phyloP scores from a whole-genome alignment of 2,329 filamentous ascomycete species.

The Ophiostoma quercus region DNA sequence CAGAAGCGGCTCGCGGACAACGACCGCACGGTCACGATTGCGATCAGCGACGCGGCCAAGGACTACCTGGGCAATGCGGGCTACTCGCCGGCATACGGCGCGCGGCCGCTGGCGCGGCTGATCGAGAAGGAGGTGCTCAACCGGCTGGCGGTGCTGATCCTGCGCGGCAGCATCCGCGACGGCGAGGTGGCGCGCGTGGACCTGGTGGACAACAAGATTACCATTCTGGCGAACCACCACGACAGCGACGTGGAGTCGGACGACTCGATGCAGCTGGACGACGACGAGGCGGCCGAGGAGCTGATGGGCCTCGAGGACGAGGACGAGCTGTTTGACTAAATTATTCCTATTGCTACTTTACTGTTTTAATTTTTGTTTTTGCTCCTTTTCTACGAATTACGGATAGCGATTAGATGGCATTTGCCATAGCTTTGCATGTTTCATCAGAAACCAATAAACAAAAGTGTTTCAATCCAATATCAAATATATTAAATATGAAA shows the following conservation, averaged over 20 bases:
- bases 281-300: constrained; percentile 68
- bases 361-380: neutral
- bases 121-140: constrained; percentile 98
- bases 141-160: constrained; percentile 81
- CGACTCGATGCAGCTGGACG: constrained; percentile 63
- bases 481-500: neutral
- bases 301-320: constrained; percentile 57
- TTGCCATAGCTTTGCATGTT: neutral
- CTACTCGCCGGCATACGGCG: constrained; percentile 93
- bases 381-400: neutral
- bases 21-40: constrained; percentile 75
- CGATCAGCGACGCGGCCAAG: constrained; percentile 78
- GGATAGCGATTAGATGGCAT: neutral
- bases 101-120: constrained; percentile 76
- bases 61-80: constrained; percentile 88
- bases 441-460: neutral
- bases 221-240: constrained; percentile 75
- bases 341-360: neutral
- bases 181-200: constrained; percentile 78
- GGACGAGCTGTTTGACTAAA: constrained; percentile 22
- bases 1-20: constrained; percentile 87
- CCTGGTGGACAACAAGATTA: constrained; percentile 71
- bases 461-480: neutral
- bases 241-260: constrained; percentile 48
- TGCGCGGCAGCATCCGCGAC: constrained; percentile 77